Evolutionary conservation across 768 basidiomycete genomes (phyloP).

Genomic region (Multifurca ochricompacta): DNA sequence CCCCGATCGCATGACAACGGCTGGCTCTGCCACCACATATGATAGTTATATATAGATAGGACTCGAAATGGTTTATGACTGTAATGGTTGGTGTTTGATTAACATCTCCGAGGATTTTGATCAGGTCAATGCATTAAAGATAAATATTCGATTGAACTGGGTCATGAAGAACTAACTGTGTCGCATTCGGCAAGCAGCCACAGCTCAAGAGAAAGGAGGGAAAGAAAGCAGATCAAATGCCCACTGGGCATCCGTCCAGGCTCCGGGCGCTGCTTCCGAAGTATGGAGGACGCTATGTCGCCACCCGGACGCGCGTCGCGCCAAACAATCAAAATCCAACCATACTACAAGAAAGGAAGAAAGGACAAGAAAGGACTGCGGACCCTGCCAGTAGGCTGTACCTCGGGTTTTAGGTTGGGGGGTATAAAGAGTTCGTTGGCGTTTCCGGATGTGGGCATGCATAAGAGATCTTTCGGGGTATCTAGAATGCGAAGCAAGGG

Average conservation of each 20-base stretch:
- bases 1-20: conserved; percentile 8
- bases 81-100: background rate
- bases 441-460: background rate
- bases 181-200: background rate
- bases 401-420: background rate
- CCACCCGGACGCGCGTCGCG: background rate
- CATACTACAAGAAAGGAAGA: background rate
- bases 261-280: background rate
- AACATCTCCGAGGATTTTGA: too few relatives aligned
- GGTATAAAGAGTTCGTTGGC: conserved; percentile 3
- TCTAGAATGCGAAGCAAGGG: conserved; percentile 6
- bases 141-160: too few relatives aligned
- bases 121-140: too few relatives aligned
- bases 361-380: background rate
- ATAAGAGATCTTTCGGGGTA: background rate
- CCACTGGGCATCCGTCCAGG: background rate
- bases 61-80: background rate
- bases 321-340: background rate
- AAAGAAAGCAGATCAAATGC: background rate
- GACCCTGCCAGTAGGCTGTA: background rate
- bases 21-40: background rate
- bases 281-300: background rate
- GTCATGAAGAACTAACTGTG: too few relatives aligned
- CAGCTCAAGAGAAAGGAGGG: background rate
- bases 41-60: background rate